phyloP scores from a whole-genome alignment of 306 rosid species.

The Vachellia pachyceras region DNA sequence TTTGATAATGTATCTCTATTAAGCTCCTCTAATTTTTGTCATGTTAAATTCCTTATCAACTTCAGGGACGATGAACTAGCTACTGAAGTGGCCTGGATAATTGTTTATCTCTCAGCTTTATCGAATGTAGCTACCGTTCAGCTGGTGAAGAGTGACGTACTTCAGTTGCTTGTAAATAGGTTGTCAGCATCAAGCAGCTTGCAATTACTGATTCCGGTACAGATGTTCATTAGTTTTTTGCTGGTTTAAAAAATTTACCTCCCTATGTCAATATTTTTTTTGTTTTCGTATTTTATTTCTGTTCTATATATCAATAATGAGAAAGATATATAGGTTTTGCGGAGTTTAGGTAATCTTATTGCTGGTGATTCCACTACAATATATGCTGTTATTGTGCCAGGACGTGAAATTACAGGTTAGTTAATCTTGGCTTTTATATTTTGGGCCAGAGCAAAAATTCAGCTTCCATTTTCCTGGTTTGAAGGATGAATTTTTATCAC shows the following conservation, averaged over 20 bases:
- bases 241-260: conserved; percentile 13
- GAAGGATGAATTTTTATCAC: conserved; percentile 23
- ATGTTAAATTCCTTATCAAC: conserved; percentile 29
- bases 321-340: conserved; percentile 65
- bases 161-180: conserved; percentile 81
- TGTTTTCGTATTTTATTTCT: conserved; percentile 16
- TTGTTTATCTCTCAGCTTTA: conserved; percentile 92
- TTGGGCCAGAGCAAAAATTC: neutral
- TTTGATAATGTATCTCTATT: conserved; percentile 23
- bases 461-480: conserved; percentile 7
- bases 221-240: conserved; percentile 21
- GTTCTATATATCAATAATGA: conserved; percentile 43
- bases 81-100: conserved; percentile 97
- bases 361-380: conserved; percentile 80
- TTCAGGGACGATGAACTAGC: conserved; percentile 94
- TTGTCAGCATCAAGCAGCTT: conserved; percentile 76
- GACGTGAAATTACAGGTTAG: conserved; percentile 82
- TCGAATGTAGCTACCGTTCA: conserved; percentile 77
- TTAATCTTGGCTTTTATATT: conserved; percentile 27
- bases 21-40: conserved; percentile 36
- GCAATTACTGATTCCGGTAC: conserved; percentile 93
- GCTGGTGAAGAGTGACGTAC: conserved; percentile 79
- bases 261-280: conserved; percentile 11
- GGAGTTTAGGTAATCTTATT: conserved; percentile 91
- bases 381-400: conserved; percentile 66